Conservation (phyloP, 805 yeast species). For the Saccharomycopsis capsularis region DNA sequence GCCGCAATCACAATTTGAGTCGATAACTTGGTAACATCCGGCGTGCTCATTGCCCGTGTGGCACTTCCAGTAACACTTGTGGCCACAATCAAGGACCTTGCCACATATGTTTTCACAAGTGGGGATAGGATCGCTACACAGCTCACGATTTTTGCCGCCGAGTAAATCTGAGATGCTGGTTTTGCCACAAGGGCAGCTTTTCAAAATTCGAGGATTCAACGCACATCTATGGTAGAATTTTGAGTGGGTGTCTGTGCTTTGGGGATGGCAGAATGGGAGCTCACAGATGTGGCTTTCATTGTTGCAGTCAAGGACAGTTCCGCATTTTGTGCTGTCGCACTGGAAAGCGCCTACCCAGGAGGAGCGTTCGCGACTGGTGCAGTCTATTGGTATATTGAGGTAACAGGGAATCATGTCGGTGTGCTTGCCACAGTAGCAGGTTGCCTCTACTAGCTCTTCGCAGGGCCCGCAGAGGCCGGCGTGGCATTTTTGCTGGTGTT, state of each 20-base stretch:
- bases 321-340: constrained; percentile 34
- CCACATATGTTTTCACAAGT: constrained; percentile 63
- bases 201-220: constrained; percentile 49
- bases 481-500: constrained; percentile 61
- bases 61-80: constrained; percentile 57
- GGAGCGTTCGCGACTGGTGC: constrained; percentile 17
- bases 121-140: constrained; percentile 75
- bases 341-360: constrained; percentile 32
- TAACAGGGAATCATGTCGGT: constrained; percentile 38
- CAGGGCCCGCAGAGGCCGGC: constrained; percentile 80
- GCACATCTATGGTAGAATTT: constrained; percentile 44
- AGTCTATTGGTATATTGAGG: constrained; percentile 34
- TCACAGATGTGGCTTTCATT: constrained; percentile 42
- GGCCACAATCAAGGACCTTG: constrained; percentile 65
- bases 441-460: constrained; percentile 37
- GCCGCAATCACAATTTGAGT: constrained; percentile 57
- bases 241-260: constrained; percentile 28
- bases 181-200: constrained; percentile 77
- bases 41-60: constrained; percentile 71
- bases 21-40: constrained; percentile 51
- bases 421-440: constrained; percentile 73
- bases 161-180: constrained; percentile 36
- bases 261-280: constrained; percentile 45
- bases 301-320: constrained; percentile 54
- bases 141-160: constrained; percentile 34